Conservation (phyloP, 1,284 basidiomycete genomes). For the Malassezia psittaci region DNA sequence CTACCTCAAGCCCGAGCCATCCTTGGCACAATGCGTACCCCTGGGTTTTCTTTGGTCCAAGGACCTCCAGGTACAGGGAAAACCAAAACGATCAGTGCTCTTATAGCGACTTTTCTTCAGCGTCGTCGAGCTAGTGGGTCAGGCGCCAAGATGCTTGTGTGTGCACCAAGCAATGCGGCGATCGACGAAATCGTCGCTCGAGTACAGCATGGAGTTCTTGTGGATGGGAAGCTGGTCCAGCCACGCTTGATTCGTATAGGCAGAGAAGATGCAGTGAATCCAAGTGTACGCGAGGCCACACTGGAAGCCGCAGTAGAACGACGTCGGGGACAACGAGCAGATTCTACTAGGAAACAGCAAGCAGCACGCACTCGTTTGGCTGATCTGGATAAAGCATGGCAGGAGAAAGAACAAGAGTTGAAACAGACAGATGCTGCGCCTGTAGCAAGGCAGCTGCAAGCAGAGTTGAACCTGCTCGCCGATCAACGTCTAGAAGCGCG, state of each 20-base stretch:
- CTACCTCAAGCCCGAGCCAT: constrained; percentile 90
- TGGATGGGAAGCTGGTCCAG: constrained; percentile 54
- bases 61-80: constrained; percentile 98
- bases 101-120: constrained; percentile 74
- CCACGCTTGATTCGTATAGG: constrained; percentile 85
- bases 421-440: not conserved
- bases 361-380: not conserved
- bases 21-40: constrained; percentile 59
- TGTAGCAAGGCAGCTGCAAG: constrained; percentile 9
- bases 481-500: constrained; percentile 12
- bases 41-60: constrained; percentile 87
- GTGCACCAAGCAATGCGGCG: constrained; percentile 95
- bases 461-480: not conserved
- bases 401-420: not conserved
- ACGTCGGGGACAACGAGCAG: not conserved
- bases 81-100: constrained; percentile 90
- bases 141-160: constrained; percentile 67
- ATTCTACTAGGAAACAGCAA: not conserved
- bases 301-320: constrained; percentile 55
- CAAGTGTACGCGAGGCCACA: constrained; percentile 73
- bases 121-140: constrained; percentile 25
- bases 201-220: constrained; percentile 64
- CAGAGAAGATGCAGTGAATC: constrained; percentile 65
- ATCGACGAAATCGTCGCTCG: constrained; percentile 91
- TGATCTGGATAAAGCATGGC: not conserved